phyloP scores from a whole-genome alignment of 1,284 basidiomycete genomes.

The Leccinum subatratum region DNA sequence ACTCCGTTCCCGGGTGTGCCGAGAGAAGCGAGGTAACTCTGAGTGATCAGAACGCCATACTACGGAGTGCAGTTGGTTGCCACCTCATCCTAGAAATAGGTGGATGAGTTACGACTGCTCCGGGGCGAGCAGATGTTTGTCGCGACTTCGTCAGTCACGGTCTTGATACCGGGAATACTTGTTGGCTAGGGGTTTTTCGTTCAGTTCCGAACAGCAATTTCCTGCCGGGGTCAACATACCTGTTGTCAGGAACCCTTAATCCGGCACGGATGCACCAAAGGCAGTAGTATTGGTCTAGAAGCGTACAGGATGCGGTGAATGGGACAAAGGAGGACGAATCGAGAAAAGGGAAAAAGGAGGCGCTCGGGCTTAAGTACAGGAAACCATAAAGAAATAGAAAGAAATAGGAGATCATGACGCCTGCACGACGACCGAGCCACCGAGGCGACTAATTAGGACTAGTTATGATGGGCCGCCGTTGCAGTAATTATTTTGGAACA shows the following conservation, averaged over 20 bases:
- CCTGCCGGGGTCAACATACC: background rate
- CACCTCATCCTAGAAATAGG: background rate
- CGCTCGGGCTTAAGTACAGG: too few relatives aligned
- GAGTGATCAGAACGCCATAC: constrained; percentile 1
- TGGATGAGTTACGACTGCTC: background rate
- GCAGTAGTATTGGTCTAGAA: too few relatives aligned
- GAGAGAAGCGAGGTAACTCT: constrained; percentile 5
- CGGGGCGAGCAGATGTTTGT: background rate
- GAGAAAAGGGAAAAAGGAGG: too few relatives aligned
- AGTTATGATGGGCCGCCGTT: constrained; percentile 48
- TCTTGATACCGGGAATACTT: constrained; percentile 5
- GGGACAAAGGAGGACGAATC: too few relatives aligned
- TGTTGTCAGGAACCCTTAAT: too few relatives aligned
- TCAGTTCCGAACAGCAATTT: background rate
- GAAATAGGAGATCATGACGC: too few relatives aligned
- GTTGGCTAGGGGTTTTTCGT: background rate
- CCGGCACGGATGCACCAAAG: too few relatives aligned
- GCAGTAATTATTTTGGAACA: constrained; percentile 53
- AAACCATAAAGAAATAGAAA: too few relatives aligned
- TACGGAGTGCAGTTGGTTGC: background rate
- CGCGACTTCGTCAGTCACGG: background rate
- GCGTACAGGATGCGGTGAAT: too few relatives aligned
- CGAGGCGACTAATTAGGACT: background rate
- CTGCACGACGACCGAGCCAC: background rate
- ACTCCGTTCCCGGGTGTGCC: constrained; percentile 1